Base-by-base conservation (phyloP, 306 rosid species). In the Prunus davidiana region DNA sequence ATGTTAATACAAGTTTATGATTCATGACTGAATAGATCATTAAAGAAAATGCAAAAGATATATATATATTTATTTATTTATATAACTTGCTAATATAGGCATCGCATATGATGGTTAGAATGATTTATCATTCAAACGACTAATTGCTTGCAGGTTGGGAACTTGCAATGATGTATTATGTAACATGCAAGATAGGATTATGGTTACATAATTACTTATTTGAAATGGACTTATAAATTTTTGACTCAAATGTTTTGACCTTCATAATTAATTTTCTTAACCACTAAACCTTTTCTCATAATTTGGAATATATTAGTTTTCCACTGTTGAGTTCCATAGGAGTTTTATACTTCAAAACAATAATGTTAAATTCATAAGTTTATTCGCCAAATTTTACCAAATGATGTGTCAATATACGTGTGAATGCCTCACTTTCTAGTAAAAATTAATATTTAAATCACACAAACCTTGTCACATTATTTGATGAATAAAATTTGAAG, bases 91-190 rank as follows among this genome's bases (percentile, higher is more conserved):
- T 38, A 20, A 61, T 46, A 25, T 16, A 27, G 77, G 45, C 57
- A 46, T 25, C 46, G 13, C n/a, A 51, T 34, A 52, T 52, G 67
- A 67, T 64, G 50, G 41, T 32, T 16, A 27, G 20, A 25, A 67
- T 43, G 50, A 60, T 45, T 52, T 5, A 2, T 22, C 55, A 19
- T 45, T 67, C 20, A 19, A 47, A 45, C 61, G 22, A 49, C 51
- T 15, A 55, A 76, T 2, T 2, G 10, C 20, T 66, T 45, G 14
- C 60, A 13, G 5, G 41, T 54, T 27, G 51, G 47, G 57, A 46
- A 76, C 34, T 54, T 54, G 47, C 1, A 67, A 76, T 76, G 74
- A 76, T 76, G 49, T 8, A 57, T 76, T 76, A 76, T 76, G 80
- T 76, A 67, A 67, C 74, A 67, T 27, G 67, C 12, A 76, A 67